Evolutionary conservation across 1,284 basidiomycete genomes (phyloP), one percentile per base, ranked within the genome.

Genomic region (Cutaneotrichosporon cyanovorans): DNA sequence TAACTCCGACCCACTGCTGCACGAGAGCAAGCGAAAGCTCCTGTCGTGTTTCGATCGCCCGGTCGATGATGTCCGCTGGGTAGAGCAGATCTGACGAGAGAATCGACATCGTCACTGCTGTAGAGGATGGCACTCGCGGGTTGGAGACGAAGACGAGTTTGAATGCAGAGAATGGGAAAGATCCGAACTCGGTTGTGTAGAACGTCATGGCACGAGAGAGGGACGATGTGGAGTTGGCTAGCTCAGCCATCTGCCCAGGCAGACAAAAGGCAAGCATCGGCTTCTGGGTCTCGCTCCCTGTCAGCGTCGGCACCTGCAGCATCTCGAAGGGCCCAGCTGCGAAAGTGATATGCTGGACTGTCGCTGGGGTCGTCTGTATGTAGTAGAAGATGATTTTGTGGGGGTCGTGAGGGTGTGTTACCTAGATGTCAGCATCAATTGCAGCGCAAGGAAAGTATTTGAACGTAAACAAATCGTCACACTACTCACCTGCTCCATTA

Each of bases 141-240:
- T 92, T 85, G 49, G 96, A 87, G 48, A 99, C 87, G 61, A 96
- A 95, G n/a, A 93, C 87, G 50, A 95, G 69, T 65, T 96, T 96
- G 78, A 87, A 90, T 34, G 92, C 93, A 19, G 84, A 81, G 68
- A 92, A 98, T 1, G 95, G 95, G 67, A 96, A 99, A 2, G 91
- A 93, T 23, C 92, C 93, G 60, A 85, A 95, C 66, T 96, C 91
- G 19, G 84, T 83, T 16, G 83, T 81, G 69, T 87, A 95, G 71
- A 88, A 96, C 58, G 80, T 83, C 84, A 98, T 90, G 6, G 92
- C 88, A 20, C 83, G 80, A 32, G 89, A 83, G 51, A 95, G 77
- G 66, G 85, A 86, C 6, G 81, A 76, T 3, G 85, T 83, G 19
- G 89, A 74, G 42, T 71, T 83, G 14, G 78, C 74, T 4, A 78